Base-by-base conservation (phyloP, 176 grass and related monocot genomes). In the Oryza australiensis region DNA sequence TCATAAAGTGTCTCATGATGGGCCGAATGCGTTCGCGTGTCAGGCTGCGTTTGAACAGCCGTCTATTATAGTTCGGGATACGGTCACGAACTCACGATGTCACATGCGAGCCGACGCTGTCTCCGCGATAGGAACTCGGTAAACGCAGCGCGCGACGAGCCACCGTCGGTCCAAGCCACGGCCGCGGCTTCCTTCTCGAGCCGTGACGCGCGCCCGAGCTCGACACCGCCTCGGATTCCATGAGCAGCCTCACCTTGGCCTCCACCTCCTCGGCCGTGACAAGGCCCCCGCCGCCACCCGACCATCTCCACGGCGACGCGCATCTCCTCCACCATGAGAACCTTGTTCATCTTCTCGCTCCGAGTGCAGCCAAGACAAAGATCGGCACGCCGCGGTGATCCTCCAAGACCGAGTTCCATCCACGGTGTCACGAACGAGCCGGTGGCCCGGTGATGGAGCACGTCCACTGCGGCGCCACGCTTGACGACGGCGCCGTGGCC, bases 291-390 rank as follows among this genome's bases (percentile, higher is more conserved):
- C 2, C 75, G 41, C 29, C 23, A 84, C 24, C 75, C 81, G 30
- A 74, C 32, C 68, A 84, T 62, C n/a, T 32, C 68, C 57, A 84
- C 73, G 48, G 62, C 86, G 24, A 84, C 3, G 32, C 34, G 42
- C 77, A 82, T 67, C 42, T 85, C 77, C 28, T 91, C 89, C 18
- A 84, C 35, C 35, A 37, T 37, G 7, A 37, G 35, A 37, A 37
- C 35, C 35, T 9, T 37, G 35, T 37, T 37, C 35, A 37, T 37
- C 35, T 8, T 37, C 7, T 86, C n/a, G 35, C 35, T 37, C 35
- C 35, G 35, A 37, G 35, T 37, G 35, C 1, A 37, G 35, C n/a
- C n/a, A n/a, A n/a, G n/a, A 7, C 35, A 37, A 5, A 90, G 49
- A 90, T 86, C 20, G 88, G 35, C 35, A 37, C 35, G 35, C 35